Base-by-base conservation (phyloP, 1,284 basidiomycete genomes). In the Ceratobasidium sp. region DNA sequence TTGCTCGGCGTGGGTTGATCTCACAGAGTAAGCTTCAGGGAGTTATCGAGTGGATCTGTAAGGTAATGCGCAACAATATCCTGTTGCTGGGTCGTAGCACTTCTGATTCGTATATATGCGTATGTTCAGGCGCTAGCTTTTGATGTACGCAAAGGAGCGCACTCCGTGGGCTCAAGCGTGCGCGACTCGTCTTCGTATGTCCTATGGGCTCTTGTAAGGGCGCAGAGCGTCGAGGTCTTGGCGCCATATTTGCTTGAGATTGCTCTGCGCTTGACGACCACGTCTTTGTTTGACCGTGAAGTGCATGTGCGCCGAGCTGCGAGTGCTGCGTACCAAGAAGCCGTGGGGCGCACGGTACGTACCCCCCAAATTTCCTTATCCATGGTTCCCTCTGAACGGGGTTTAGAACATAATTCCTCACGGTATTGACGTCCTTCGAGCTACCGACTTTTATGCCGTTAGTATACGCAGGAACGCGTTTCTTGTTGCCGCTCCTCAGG, bases 301-400 rank as follows among this genome's bases (percentile, higher is more conserved):
- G 91, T 99, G 15, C 94, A 95, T 75, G 96, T 99, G 63, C 89
- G 98, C n/a, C 86, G 98, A 76, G 98, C 98, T 3, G 96, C 97
- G 1, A 99, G 97, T 82, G 98, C 98, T 9, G 96, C 97, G 2
- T 99, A 96, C 81, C 98, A 99, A 82, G 98, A 99, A 83, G 93
- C 93, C 79, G 98, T 99, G 51, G 98, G 98, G 9, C 87, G 98
- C 79, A 93, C 93, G 83, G 95, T 97, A 79, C 83, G 90, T 83
- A 24, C 24, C 14, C 53, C 11, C 11, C 36, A 19, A 57, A 1
- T 50, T 56, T 27, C 22, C 29, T 48, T 45, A 24, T 44, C 24
- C 33, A 59, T 33, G 5, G 47, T 75, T 74, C 59, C 64, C 75
- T 75, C 67, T 59, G 17, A 66, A 75, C 75, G 59, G 75, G 36